Percentiles rank a stretch among this genome's conserved stretches.
phyloP scores from a whole-genome alignment of 768 basidiomycete genomes.

The Xerocomellus dryophilus region DNA sequence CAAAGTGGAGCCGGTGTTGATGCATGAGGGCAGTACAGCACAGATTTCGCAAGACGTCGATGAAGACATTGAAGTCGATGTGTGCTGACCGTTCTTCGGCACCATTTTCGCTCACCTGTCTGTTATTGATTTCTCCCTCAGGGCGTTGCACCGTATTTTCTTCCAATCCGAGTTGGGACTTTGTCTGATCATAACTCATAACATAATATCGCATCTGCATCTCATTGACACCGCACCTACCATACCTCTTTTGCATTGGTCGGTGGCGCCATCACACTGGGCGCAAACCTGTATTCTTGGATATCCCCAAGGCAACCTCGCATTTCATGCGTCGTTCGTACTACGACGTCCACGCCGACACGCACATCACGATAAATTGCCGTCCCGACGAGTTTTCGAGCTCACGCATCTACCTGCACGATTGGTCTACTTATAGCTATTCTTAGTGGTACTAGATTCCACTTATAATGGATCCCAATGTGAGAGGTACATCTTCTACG shows the following conservation, averaged over 20 bases:
- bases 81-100: constrained; percentile 18
- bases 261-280: constrained; percentile 1
- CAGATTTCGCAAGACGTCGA: constrained; percentile 16
- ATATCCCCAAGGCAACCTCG: constrained; percentile 10
- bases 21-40: neutral
- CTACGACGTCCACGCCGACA: constrained; percentile 5
- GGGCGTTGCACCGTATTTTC: constrained; percentile 1
- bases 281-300: constrained; percentile 18
- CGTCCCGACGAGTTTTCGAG: neutral
- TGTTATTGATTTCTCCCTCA: neutral
- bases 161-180: constrained; percentile 1
- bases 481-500: neutral
- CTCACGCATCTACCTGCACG: constrained; percentile 11
- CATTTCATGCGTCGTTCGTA: constrained; percentile 1
- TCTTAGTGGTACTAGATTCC: constrained; percentile 9
- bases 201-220: constrained; percentile 19
- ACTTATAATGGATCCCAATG: constrained; percentile 17
- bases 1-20: neutral
- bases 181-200: constrained; percentile 2
- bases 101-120: neutral
- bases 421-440: constrained; percentile 24
- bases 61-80: constrained; percentile 31
- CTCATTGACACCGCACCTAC: constrained; percentile 10
- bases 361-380: constrained; percentile 3
- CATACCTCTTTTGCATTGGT: constrained; percentile 20